Base-by-base conservation (phyloP, 768 basidiomycete species). In the Fomitopsis serialis region DNA sequence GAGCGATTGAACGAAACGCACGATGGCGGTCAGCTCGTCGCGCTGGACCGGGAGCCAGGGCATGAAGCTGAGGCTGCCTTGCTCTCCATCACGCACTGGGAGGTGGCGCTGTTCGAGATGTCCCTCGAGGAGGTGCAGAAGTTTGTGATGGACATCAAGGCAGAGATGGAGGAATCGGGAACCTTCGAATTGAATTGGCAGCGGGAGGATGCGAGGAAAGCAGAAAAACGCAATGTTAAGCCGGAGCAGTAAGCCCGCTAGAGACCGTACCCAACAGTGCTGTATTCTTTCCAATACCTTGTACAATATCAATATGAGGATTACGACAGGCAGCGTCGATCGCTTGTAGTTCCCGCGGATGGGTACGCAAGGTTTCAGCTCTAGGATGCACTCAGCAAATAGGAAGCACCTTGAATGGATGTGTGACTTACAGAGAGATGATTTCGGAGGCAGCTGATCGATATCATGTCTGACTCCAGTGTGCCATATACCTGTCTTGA, bases 401-500 rank as follows among this genome's bases (percentile, higher is more conserved):
- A n/a, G n/a, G n/a, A n/a, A n/a, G n/a, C n/a, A n/a, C n/a, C n/a
- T n/a, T n/a, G n/a, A n/a, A n/a, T n/a, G n/a, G n/a, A n/a, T n/a
- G n/a, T 23, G 25, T 23, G 4, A 52, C 11, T 45, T n/a, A 52
- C 42, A 29, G 19, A 34, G 32, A 24, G n/a, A 44, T 35, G 35
- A n/a, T 15, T 24, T 34, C 17, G 22, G 45, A 48, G 21, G 42
- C 11, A 42, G 48, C 42, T 23, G 45, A 48, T 29, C 23, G 32
- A 24, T 42, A 46, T n/a, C 45, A 37, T 0, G 21, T 40, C 36
- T 23, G 21, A 27, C 64, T 1, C 78, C 82, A 23, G 81, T 76
- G 32, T 76, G 70, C 78, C 85, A 89, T 21, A 90, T 66, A 1
- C 87, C 87, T 19, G 85, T 82, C 55, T 67, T 73, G 44, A 89